Conservation (phyloP, 768 basidiomycete genomes). For the Galerina sulciceps region DNA sequence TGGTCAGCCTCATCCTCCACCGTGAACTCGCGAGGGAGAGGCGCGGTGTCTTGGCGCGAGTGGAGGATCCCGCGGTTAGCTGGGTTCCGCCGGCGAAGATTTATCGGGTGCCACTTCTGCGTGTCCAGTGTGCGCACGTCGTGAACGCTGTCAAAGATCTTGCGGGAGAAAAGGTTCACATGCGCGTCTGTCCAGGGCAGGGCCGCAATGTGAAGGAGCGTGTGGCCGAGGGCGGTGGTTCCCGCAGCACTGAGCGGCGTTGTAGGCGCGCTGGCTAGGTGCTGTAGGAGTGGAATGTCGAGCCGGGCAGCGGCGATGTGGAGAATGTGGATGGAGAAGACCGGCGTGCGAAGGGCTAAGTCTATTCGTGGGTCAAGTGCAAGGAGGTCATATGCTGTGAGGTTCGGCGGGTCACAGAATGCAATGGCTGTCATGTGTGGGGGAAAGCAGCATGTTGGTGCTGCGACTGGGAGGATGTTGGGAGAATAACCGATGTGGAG, state of each 20-base stretch:
- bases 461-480: not conserved
- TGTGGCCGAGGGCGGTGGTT: not conserved
- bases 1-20: too few species aligned
- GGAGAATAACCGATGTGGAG: not conserved
- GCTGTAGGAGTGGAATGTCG: not conserved
- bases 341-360: too few species aligned
- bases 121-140: conserved; percentile 1
- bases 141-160: not conserved
- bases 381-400: not conserved
- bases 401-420: not conserved
- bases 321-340: too few species aligned
- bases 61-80: not conserved
- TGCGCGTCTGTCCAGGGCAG: not conserved
- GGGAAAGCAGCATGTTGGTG: not conserved
- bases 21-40: not conserved
- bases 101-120: not conserved
- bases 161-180: not conserved
- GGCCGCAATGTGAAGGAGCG: not conserved
- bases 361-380: not conserved
- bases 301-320: not conserved
- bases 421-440: not conserved
- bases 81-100: not conserved
- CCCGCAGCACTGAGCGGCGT: not conserved
- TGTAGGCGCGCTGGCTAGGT: not conserved
- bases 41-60: not conserved